Evolutionary conservation across 208 protist species (phyloP).

Genomic region (Leishmania braziliensis): DNA sequence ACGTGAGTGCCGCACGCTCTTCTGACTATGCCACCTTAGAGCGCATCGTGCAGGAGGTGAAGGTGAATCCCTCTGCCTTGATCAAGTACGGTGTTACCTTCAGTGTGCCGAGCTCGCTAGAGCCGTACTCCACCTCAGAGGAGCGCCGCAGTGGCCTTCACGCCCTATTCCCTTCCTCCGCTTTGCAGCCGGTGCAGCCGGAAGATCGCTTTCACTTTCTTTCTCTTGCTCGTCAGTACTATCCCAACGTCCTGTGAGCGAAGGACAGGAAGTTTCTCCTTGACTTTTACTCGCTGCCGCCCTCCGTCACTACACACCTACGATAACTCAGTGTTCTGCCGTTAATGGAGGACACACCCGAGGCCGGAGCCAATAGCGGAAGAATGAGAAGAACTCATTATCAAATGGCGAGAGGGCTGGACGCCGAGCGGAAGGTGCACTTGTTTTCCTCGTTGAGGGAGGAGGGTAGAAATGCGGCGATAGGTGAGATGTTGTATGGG

Average conservation of each 20-base stretch:
- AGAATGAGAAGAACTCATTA: not conserved
- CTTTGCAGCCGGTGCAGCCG: slow-evolving; percentile 14
- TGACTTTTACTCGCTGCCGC: not conserved
- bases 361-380: not conserved
- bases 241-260: slow-evolving; percentile 21
- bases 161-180: slow-evolving; percentile 39
- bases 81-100: slow-evolving; percentile 72
- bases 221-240: slow-evolving; percentile 39
- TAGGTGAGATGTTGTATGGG: not conserved
- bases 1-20: slow-evolving; percentile 45
- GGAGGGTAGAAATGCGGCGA: not conserved
- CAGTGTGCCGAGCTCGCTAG: slow-evolving; percentile 53
- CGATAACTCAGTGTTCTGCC: not conserved
- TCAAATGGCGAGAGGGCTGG: not conserved
- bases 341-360: no score
- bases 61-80: slow-evolving; percentile 39
- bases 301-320: not conserved
- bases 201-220: slow-evolving; percentile 32
- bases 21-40: slow-evolving; percentile 49
- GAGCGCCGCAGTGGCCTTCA: slow-evolving; percentile 41
- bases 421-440: not conserved
- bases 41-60: slow-evolving; percentile 48
- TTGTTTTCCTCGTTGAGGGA: not conserved
- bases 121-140: slow-evolving; percentile 36
- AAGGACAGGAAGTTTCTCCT: not conserved